Evolutionary conservation across 345 rosid genomes (phyloP), one percentile per base, ranked within the genome.

Genomic region (Rubroshorea leprosula): DNA sequence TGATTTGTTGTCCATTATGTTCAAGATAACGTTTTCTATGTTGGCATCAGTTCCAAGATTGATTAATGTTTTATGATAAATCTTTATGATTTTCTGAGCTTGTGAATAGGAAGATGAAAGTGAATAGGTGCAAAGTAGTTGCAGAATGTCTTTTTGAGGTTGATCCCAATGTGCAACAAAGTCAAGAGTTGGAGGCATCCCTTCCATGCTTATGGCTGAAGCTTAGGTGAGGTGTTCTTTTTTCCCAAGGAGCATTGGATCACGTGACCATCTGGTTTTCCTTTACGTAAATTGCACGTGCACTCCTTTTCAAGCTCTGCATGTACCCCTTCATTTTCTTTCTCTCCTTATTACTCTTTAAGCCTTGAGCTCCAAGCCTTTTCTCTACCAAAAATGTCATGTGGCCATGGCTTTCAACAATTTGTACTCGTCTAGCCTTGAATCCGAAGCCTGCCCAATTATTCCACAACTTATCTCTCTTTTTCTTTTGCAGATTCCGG

Each of bases 101-200:
- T 6, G 8, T 26, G 21, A 24, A 1, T 18, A 58, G 26, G 22
- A 16, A 19, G 25, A 60, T 29, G 54, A 15, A 49, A 21, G 5
- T 49, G 26, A 53, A 22, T 31, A 1, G 64, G 5, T 45, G 41
- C 3, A 6, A 63, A 62, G 18, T 64, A 22, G 47, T 23, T 20
- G 18, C 62, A 27, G 78, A 71, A 74, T 74, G 82, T 77, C 74
- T 60, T 63, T 69, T 56, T 44, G 70, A 43, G 66, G 66, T 15
- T n/a, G 66, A 71, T 71, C 79, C 76, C 70, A 1, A 71, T 41
- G 72, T 5, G 59, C 61, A 61, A 68, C 68, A 58, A 71, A 52
- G 46, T 60, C 7, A 35, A 35, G 41, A 35, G 68, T 65, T 14
- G 16, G 38, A 29, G 20, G 26, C 12, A 35, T 35, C 41, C 17